phyloP scores from a whole-genome alignment of 2,329 filamentous ascomycete species.

The Aspergillus intermedius region DNA sequence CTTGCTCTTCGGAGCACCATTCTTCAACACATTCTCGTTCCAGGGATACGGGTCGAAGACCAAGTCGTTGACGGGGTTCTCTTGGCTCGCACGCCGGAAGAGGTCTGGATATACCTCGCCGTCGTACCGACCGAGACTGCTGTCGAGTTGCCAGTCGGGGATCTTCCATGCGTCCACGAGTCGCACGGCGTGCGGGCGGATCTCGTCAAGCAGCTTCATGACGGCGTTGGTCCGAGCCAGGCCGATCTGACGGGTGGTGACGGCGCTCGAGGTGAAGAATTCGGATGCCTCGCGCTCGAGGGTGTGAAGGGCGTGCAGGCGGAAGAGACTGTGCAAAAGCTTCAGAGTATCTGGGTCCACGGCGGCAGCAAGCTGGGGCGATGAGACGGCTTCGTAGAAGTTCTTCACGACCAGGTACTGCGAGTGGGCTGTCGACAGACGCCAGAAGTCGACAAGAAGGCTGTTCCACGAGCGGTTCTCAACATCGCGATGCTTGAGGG shows the following conservation, averaged over 20 bases:
- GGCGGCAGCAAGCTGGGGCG: conserved; percentile 44
- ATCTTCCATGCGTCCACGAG: conserved; percentile 71
- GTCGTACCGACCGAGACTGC: conserved; percentile 61
- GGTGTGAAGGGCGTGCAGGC: conserved; percentile 58
- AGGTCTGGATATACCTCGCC: conserved; percentile 73
- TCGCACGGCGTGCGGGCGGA: conserved; percentile 65
- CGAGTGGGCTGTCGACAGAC: conserved; percentile 65
- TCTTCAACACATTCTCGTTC: conserved; percentile 55
- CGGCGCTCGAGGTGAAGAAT: conserved; percentile 64
- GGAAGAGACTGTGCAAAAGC: conserved; percentile 61
- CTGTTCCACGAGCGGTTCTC: conserved; percentile 74
- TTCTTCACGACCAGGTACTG: conserved; percentile 74
- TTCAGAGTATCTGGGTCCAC: conserved; percentile 53
- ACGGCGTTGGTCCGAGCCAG: conserved; percentile 61
- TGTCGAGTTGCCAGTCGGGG: conserved; percentile 71
- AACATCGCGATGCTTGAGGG: conserved; percentile 64
- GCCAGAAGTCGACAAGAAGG: conserved; percentile 71
- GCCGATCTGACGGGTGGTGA: conserved; percentile 65
- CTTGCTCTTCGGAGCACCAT: conserved; percentile 31
- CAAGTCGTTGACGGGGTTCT: conserved; percentile 67
- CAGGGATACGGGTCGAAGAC: conserved; percentile 68
- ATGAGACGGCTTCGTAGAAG: conserved; percentile 65
- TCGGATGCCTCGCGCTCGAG: conserved; percentile 64
- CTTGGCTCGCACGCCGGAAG: conserved; percentile 63
- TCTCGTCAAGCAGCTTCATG: conserved; percentile 63